Evolutionary conservation across 305 asterid species (phyloP).

Genomic region (Fraxinus sp.): DNA sequence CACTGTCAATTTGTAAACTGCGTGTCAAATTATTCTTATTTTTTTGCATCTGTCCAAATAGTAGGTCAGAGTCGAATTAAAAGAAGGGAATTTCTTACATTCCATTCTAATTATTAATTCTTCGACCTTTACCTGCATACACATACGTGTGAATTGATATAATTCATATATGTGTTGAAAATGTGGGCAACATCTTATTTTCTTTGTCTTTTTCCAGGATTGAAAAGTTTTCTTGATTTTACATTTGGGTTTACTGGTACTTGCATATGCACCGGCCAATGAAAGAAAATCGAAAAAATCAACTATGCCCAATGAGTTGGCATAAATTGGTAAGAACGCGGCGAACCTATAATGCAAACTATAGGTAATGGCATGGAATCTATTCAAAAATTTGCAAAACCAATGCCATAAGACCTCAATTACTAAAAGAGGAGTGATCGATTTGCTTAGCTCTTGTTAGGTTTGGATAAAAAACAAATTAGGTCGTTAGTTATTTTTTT

Average conservation of each 20-base stretch:
- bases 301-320: neutral
- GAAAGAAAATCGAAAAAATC: neutral
- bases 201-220: neutral
- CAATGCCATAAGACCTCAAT: neutral
- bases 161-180: neutral
- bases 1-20: constrained; percentile 38
- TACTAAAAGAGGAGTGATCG: neutral
- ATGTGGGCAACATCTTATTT: neutral
- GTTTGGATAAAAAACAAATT: neutral
- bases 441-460: neutral
- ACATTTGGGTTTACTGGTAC: neutral
- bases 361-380: neutral
- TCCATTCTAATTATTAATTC: constrained; percentile 13
- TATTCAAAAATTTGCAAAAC: neutral
- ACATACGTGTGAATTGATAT: neutral
- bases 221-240: neutral
- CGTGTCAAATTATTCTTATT: neutral
- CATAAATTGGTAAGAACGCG: neutral
- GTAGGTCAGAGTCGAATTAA: constrained; percentile 33
- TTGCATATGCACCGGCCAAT: neutral
- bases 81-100: constrained; percentile 25
- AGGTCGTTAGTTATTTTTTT: neutral
- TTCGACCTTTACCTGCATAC: neutral
- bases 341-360: neutral
- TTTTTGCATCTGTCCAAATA: neutral